phyloP scores from a whole-genome alignment of 2,329 filamentous ascomycete genomes.

The Colletotrichum liaoningense region DNA sequence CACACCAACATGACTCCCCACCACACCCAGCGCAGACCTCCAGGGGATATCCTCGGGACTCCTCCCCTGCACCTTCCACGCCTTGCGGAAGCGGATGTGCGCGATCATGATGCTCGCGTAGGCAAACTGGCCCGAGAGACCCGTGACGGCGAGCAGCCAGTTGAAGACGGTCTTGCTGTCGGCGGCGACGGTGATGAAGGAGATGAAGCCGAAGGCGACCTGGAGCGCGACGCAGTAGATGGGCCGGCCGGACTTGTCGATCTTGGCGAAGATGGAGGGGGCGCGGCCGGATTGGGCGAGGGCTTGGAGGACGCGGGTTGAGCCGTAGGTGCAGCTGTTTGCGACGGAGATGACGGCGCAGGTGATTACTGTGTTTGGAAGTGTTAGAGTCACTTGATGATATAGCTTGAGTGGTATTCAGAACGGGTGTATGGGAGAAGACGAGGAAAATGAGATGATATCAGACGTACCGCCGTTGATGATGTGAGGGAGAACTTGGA shows the following conservation, averaged over 20 bases:
- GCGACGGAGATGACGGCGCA: conserved; percentile 63
- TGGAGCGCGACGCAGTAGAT: conserved; percentile 64
- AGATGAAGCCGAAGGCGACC: conserved; percentile 67
- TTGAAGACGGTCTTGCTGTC: conserved; percentile 62
- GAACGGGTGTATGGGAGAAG: no score
- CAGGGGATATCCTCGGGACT: conserved; percentile 60
- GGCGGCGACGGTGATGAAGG: conserved; percentile 56
- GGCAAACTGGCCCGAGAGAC: conserved; percentile 79
- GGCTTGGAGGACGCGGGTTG: conserved; percentile 62
- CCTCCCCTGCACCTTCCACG: conserved; percentile 71
- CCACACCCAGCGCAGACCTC: conserved; percentile 63
- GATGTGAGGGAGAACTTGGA: conserved; percentile 61
- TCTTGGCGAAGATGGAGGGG: conserved; percentile 67
- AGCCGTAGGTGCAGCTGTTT: conserved; percentile 64
- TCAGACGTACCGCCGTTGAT: conserved; percentile 54
- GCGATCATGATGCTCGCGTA: conserved; percentile 77
- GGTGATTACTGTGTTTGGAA: conserved; percentile 41
- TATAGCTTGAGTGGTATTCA: no score
- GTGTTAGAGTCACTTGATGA: no score
- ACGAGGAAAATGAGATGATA: no score
- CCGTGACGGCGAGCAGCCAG: conserved; percentile 78
- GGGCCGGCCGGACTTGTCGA: conserved; percentile 71
- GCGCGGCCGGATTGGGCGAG: conserved; percentile 62
- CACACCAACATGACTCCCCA: conserved; percentile 77
- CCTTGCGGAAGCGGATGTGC: conserved; percentile 74